Evolutionary conservation across 73 alveolate species (phyloP), one percentile per base, ranked within the genome.

Genomic region (Paramecium caudatum): DNA sequence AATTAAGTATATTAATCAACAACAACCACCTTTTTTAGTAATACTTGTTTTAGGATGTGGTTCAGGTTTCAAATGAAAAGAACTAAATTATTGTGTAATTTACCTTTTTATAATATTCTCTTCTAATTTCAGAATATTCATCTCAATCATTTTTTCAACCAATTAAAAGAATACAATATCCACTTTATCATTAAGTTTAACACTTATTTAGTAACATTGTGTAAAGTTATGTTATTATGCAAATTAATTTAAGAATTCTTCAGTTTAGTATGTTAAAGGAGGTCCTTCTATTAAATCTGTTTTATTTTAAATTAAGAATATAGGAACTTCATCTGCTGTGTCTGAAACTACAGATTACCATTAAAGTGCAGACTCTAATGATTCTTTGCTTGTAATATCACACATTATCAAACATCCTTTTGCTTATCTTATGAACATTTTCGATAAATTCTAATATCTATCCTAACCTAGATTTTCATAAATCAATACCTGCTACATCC

Each of bases 401-500:
- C 83, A 33, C 50, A 65, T 36, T 2, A 65, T 36, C 17, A 65
- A 33, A n/a, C 83, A 65, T 25, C 83, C 83, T 16, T 65, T 65
- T 13, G 83, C 83, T 36, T 65, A 30, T 33, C 83, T 27, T 13
- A 65, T 36, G 39, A 65, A 65, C 33, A 65, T 30, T 65, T 65
- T 65, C 6, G 83, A 65, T 13, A 65, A 36, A 65, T 65, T 65
- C 48, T 65, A 65, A 65, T 32, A 65, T 65, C 49, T 65, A 30
- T 65, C 83, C 61, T 65, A 65, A 25, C 83, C 83, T 65, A 12
- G 16, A 33, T 10, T 65, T 36, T 33, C 27, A 65, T 33, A 32
- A 0, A 65, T 3, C 3, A n/a, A 33, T 36, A 65, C 83, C 83
- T 25, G 83, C 83, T 43, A 65, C 83, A 65, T 65, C 83, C 83